Evolutionary conservation across 2,329 filamentous ascomycete genomes (phyloP).

Genomic region (Colletotrichum gigasporum): DNA sequence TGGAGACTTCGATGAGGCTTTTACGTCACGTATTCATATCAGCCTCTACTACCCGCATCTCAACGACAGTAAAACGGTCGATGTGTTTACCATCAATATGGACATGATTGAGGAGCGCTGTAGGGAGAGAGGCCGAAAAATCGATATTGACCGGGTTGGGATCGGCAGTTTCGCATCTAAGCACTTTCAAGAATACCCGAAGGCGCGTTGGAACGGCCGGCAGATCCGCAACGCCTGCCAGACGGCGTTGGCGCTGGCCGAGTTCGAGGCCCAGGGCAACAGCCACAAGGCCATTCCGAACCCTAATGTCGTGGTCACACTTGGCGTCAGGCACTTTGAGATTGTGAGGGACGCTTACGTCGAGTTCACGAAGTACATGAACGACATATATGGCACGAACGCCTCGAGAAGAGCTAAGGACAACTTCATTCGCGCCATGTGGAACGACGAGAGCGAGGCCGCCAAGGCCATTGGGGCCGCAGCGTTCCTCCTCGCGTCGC

Average conservation of each 20-base stretch:
- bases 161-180: conserved; percentile 42
- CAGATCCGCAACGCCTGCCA: conserved; percentile 55
- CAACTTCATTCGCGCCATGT: background rate
- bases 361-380: background rate
- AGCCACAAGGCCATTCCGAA: background rate
- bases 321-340: background rate
- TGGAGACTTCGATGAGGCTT: conserved; percentile 55
- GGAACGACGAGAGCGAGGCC: background rate
- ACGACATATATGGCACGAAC: background rate
- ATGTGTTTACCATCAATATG: conserved; percentile 52
- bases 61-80: conserved; percentile 48
- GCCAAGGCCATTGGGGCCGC: background rate
- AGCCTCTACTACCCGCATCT: conserved; percentile 46
- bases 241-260: conserved; percentile 51
- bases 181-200: background rate
- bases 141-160: conserved; percentile 40
- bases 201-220: conserved; percentile 48
- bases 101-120: conserved; percentile 38
- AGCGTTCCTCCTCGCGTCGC: background rate
- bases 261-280: background rate
- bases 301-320: background rate
- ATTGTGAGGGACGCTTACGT: background rate
- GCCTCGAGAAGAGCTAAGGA: background rate
- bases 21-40: conserved; percentile 59
- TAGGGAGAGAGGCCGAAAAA: conserved; percentile 41